Percentiles rank a stretch among this genome's conserved stretches.
Conservation (phyloP, 75 land plant species). For the Cryptomeria japonica region DNA sequence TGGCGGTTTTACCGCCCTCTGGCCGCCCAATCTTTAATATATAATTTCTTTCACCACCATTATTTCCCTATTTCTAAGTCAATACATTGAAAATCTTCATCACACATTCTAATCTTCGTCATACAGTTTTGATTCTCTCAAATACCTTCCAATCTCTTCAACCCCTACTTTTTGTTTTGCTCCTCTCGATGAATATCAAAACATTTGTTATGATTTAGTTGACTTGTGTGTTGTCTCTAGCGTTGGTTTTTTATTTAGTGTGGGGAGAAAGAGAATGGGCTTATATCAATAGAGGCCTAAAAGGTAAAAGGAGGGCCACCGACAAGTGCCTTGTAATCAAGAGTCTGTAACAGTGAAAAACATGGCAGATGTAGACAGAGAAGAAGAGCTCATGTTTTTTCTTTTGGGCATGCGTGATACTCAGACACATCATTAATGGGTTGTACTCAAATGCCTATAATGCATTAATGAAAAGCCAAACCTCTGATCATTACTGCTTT, state of each 20-base stretch:
- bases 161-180: no score
- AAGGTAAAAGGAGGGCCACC: background rate
- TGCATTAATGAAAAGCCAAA: no score
- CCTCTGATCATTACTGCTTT: background rate
- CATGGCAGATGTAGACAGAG: no score
- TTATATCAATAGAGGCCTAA: background rate
- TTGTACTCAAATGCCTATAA: background rate
- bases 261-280: no score
- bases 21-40: background rate
- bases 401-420: background rate
- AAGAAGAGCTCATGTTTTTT: background rate
- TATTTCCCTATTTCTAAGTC: background rate
- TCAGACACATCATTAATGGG: background rate
- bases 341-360: background rate
- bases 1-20: conserved; percentile 10
- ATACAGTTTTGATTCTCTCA: no score
- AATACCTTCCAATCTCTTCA: no score
- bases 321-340: background rate
- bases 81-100: background rate
- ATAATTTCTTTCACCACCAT: background rate
- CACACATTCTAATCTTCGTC: no score
- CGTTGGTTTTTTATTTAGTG: background rate
- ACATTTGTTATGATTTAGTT: background rate
- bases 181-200: no score
- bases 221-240: conserved; percentile 1